Evolutionary conservation across 2,329 filamentous ascomycete species (phyloP), one percentile per base, ranked within the genome.

Genomic region (Mycogone perniciosa): DNA sequence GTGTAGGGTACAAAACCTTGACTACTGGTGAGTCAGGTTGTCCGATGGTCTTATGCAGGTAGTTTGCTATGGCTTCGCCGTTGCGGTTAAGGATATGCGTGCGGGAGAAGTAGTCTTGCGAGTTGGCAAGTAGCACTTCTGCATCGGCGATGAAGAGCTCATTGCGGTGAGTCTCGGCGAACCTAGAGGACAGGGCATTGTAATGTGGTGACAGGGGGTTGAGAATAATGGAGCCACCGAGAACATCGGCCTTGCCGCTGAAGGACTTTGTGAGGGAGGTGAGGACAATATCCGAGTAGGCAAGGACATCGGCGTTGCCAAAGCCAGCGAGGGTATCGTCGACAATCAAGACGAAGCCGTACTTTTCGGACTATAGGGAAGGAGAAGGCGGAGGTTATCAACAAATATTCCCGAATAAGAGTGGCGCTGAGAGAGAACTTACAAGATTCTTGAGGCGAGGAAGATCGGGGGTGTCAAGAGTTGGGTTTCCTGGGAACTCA

Each of bases 261-360:
- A 84, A 82, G 2, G 72, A 71, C 62, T 83, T 83, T n/a, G 78
- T 82, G 11, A 82, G 66, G 27, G 72, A 76, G 0, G 75, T 75
- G 11, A 78, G 56, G 31, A 83, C 54, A 0, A 80, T 60, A 55
- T 83, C 78, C 2, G 73, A 71, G 0, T 69, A 64, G 5, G 63
- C 56, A 4, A 80, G 60, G 33, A 83, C 61, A 58, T 82, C 75
- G 52, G 79, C 60, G 58, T 77, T 79, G 57, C 63, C 70, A 49
- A 75, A 74, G 30, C 68, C 69, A n/a, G 67, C 68, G 42, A 76
- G 54, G 0, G 76, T 79, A 42, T 79, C 76, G 56, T 79, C 76
- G 2, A 74, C 59, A 11, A 75, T 62, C 42, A 77, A 55, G 45
- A 75, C 64, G 55, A 78, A 74, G 35, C 62, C 61, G 56, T 74